A percentile compares a stretch with the other conserved stretches of the same genome.
Conservation (phyloP, 2,329 filamentous ascomycete genomes). For the Colletotrichum chlorophyti region DNA sequence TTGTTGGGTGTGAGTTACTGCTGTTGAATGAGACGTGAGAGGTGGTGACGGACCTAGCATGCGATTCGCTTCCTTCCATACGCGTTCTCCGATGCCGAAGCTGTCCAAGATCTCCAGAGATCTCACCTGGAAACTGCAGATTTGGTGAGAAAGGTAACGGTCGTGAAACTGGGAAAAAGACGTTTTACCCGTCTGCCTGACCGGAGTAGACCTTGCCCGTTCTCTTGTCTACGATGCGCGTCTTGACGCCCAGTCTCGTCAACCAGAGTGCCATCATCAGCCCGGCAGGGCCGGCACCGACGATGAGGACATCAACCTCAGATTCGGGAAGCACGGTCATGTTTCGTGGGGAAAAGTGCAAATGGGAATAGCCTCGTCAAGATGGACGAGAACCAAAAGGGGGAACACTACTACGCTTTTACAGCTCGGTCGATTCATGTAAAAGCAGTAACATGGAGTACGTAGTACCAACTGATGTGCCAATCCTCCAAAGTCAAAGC, state of each 20-base stretch:
- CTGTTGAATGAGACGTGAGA: too few relatives aligned
- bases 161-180: not conserved
- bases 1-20: not conserved
- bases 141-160: not conserved
- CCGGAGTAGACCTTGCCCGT: constrained; percentile 46
- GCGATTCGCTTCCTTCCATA: constrained; percentile 71
- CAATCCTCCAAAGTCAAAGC: too few relatives aligned
- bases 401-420: too few relatives aligned
- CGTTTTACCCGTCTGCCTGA: constrained; percentile 56
- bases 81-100: constrained; percentile 70
- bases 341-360: too few relatives aligned
- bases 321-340: constrained; percentile 16
- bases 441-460: too few relatives aligned
- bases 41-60: constrained; percentile 60
- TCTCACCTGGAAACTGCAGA: constrained; percentile 19
- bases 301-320: constrained; percentile 25
- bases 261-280: constrained; percentile 52
- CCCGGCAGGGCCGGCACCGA: constrained; percentile 40
- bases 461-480: too few relatives aligned
- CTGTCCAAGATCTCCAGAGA: constrained; percentile 73
- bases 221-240: constrained; percentile 53
- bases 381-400: too few relatives aligned
- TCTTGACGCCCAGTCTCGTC: constrained; percentile 45
- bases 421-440: too few relatives aligned
- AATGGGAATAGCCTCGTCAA: too few relatives aligned